phyloP scores from a whole-genome alignment of 352 stramenopile genomes.

The Phytophthora hybrid region DNA sequence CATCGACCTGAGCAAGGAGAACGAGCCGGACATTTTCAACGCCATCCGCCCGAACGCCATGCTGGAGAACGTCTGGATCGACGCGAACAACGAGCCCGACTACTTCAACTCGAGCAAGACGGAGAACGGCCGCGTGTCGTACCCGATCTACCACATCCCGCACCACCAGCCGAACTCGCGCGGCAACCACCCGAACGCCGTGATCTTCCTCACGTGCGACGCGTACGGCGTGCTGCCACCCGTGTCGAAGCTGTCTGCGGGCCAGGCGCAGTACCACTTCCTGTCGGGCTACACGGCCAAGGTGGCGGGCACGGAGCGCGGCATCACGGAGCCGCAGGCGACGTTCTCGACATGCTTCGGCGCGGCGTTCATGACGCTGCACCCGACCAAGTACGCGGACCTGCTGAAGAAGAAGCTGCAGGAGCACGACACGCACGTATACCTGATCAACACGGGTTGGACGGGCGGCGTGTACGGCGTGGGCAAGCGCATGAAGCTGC shows the following conservation, averaged over 20 bases:
- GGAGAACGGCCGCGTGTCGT: slow-evolving; percentile 98
- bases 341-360: slow-evolving; percentile 99
- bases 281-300: slow-evolving; percentile 98
- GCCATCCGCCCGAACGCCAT: slow-evolving; percentile 97
- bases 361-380: slow-evolving; percentile 97
- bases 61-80: slow-evolving; percentile 96
- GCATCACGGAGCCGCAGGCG: slow-evolving; percentile 95
- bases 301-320: slow-evolving; percentile 97
- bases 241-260: slow-evolving; percentile 94
- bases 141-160: slow-evolving; percentile 99
- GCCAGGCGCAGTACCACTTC: slow-evolving; percentile 99
- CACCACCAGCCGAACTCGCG: slow-evolving; percentile 90
- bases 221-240: slow-evolving; percentile 98
- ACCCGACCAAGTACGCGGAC: slow-evolving; percentile 97
- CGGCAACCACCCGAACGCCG: slow-evolving; percentile 95
- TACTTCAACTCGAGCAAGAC: slow-evolving; percentile 98
- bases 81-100: slow-evolving; percentile 86
- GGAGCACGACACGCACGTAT: slow-evolving; percentile 93
- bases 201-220: slow-evolving; percentile 99
- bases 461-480: slow-evolving; percentile 95
- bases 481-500: slow-evolving; percentile 97
- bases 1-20: slow-evolving; percentile 96
- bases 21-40: slow-evolving; percentile 98
- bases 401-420: slow-evolving; percentile 97
- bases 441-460: slow-evolving; percentile 98